Percentiles rank a stretch among this genome's conserved stretches.
Evolutionary conservation across 2,329 filamentous ascomycete species (phyloP).

Genomic region (Aspergillus brasiliensis): DNA sequence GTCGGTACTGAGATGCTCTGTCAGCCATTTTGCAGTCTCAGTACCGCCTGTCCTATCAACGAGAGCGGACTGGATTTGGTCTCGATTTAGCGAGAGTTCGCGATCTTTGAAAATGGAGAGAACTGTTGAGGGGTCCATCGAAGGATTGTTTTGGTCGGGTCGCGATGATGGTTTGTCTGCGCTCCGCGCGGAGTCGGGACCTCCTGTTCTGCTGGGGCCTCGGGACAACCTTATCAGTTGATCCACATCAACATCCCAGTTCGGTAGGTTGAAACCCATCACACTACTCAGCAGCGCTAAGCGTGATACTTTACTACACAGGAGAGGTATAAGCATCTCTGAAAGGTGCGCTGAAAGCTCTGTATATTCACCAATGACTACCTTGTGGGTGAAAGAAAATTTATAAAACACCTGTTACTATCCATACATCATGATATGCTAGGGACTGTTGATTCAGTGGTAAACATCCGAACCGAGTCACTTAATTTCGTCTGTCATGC

Average conservation of each 20-base stretch:
- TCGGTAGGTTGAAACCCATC: too few relatives aligned
- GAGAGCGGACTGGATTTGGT: constrained; percentile 33
- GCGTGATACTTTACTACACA: not conserved
- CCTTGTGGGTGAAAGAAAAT: not conserved
- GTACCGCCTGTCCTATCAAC: constrained; percentile 17
- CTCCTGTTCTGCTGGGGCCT: not conserved
- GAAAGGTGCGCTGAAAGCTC: not conserved
- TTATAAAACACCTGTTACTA: not conserved
- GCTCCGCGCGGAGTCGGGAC: not conserved
- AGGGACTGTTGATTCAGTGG: not conserved
- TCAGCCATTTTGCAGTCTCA: constrained; percentile 35
- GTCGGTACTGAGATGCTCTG: constrained; percentile 33
- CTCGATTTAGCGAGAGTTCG: constrained; percentile 30
- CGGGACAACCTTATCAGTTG: not conserved
- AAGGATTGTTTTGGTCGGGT: constrained; percentile 16
- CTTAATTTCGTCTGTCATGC: not conserved
- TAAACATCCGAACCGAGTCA: not conserved
- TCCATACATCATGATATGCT: not conserved
- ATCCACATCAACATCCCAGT: not conserved
- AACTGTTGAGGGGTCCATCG: constrained; percentile 22
- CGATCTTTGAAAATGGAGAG: constrained; percentile 33
- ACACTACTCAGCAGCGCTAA: not conserved
- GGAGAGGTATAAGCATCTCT: not conserved
- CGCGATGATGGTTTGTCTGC: not conserved
- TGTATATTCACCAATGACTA: not conserved